Conservation (phyloP, 495 filamentous ascomycete species). For the Aspergillus carlsbadensis region DNA sequence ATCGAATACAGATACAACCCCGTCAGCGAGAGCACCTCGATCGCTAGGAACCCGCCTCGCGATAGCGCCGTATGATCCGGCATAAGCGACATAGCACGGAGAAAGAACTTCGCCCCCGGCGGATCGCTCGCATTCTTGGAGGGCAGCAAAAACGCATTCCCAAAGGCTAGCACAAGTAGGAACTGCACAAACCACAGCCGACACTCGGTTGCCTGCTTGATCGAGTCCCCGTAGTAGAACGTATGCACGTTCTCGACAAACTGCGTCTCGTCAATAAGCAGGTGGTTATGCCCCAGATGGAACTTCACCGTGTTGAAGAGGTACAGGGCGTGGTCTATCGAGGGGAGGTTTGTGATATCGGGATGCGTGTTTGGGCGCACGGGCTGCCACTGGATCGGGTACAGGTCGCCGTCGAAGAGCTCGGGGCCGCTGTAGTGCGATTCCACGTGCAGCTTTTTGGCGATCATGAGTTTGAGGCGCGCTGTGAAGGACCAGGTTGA, state of each 20-base stretch:
- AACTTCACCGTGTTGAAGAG: slow-evolving; percentile 37
- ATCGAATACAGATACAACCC: slow-evolving; percentile 39
- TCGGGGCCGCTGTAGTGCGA: slow-evolving; percentile 8
- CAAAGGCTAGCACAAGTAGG: slow-evolving; percentile 39
- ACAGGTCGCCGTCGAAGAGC: slow-evolving; percentile 30
- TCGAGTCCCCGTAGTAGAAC: slow-evolving; percentile 26
- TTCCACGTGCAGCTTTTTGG: slow-evolving; percentile 23
- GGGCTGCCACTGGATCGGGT: slow-evolving; percentile 31
- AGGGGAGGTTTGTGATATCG: slow-evolving; percentile 31
- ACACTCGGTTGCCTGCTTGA: slow-evolving; percentile 17
- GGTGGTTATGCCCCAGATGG: slow-evolving; percentile 34
- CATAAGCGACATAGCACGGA: slow-evolving; percentile 39
- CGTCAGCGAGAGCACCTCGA: slow-evolving; percentile 33
- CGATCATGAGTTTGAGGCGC: slow-evolving; percentile 31
- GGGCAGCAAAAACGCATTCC: slow-evolving; percentile 35
- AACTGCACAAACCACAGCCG: slow-evolving; percentile 41
- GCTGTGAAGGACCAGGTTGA: slow-evolving; percentile 33
- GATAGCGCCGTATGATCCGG: slow-evolving; percentile 30
- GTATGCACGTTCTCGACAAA: slow-evolving; percentile 28
- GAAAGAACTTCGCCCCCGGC: slow-evolving; percentile 33
- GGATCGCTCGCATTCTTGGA: slow-evolving; percentile 20
- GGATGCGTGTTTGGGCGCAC: slow-evolving; percentile 16
- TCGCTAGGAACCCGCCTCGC: slow-evolving; percentile 29
- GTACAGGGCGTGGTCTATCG: slow-evolving; percentile 34
- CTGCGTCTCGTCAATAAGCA: slow-evolving; percentile 37